Percentiles rank a stretch among this genome's conserved stretches.
Evolutionary conservation across 345 rosid species (phyloP).

Genomic region (Reutealis trisperma): DNA sequence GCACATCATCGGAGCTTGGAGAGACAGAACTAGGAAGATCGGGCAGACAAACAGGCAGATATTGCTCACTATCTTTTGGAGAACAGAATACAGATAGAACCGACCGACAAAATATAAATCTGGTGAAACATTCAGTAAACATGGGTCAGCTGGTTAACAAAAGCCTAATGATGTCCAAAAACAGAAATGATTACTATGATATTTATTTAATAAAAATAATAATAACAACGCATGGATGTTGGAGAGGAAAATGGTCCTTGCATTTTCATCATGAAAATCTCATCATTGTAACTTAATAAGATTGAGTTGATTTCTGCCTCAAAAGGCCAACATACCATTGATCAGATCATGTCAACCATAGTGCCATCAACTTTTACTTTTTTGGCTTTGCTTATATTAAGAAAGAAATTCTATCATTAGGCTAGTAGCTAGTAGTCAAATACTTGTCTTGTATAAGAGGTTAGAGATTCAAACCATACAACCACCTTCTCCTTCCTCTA

Average conservation of each 20-base stretch:
- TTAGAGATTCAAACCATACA: not conserved
- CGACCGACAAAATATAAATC: slow-evolving; percentile 87
- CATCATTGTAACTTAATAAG: not conserved
- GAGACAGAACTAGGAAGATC: slow-evolving; percentile 65
- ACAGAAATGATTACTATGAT: not conserved
- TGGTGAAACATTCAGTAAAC: slow-evolving; percentile 31
- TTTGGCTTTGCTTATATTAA: too few species aligned
- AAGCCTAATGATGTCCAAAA: not conserved
- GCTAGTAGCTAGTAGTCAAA: not conserved
- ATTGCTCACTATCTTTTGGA: slow-evolving; percentile 47
- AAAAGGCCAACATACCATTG: not conserved
- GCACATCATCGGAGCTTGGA: slow-evolving; percentile 49
- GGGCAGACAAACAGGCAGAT: slow-evolving; percentile 81
- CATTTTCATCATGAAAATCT: not conserved
- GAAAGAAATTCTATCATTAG: not conserved
- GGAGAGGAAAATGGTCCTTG: not conserved
- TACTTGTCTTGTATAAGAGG: not conserved
- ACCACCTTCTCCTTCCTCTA: not conserved
- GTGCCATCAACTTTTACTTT: not conserved
- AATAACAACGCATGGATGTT: not conserved
- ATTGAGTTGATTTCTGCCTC: not conserved
- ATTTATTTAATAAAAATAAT: not conserved
- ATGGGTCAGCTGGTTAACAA: not conserved
- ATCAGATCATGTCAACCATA: not conserved
- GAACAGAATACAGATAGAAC: slow-evolving; percentile 55